Conservation (phyloP, 1,284 basidiomycete species). For the Papiliotrema terrestris region DNA sequence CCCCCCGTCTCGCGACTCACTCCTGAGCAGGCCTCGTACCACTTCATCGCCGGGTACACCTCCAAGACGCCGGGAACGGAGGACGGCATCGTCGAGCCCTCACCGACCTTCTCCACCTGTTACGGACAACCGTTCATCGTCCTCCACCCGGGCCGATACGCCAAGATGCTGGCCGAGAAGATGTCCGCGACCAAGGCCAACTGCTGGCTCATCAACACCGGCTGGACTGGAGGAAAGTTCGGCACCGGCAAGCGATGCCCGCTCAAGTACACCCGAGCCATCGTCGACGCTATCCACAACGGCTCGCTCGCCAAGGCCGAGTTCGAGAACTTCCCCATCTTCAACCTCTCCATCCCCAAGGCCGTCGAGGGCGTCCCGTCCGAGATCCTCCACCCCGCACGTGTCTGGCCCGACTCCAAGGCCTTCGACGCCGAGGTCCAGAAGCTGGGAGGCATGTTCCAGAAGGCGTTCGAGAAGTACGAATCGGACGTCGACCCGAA, state of each 20-base stretch:
- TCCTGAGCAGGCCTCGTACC: slow-evolving; percentile 93
- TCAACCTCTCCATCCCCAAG: slow-evolving; percentile 78
- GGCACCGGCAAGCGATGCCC: slow-evolving; percentile 88
- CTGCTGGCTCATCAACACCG: slow-evolving; percentile 99
- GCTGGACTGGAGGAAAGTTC: slow-evolving; percentile 95
- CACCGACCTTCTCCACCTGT: slow-evolving; percentile 98
- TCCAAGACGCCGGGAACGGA: slow-evolving; percentile 88
- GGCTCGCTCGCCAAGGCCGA: slow-evolving; percentile 82
- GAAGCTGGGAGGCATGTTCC: slow-evolving; percentile 88
- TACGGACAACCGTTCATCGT: slow-evolving; percentile 99
- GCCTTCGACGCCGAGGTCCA: slow-evolving; percentile 79
- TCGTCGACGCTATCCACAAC: slow-evolving; percentile 95
- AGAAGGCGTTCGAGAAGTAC: slow-evolving; percentile 84
- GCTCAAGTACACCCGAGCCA: slow-evolving; percentile 90
- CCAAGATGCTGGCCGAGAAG: slow-evolving; percentile 92
- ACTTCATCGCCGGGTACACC: slow-evolving; percentile 95
- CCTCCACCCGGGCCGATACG: slow-evolving; percentile 91
- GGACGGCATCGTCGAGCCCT: slow-evolving; percentile 95
- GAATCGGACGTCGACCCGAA: slow-evolving; percentile 74
- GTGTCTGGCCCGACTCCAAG: slow-evolving; percentile 81
- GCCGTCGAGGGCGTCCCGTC: slow-evolving; percentile 75
- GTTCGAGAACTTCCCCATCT: slow-evolving; percentile 76
- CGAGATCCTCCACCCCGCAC: slow-evolving; percentile 78
- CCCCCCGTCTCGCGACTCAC: slow-evolving; percentile 92
- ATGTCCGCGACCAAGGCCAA: slow-evolving; percentile 89